Base-by-base conservation (phyloP, 768 basidiomycete genomes). In the Amanita pseudoporphyria region DNA sequence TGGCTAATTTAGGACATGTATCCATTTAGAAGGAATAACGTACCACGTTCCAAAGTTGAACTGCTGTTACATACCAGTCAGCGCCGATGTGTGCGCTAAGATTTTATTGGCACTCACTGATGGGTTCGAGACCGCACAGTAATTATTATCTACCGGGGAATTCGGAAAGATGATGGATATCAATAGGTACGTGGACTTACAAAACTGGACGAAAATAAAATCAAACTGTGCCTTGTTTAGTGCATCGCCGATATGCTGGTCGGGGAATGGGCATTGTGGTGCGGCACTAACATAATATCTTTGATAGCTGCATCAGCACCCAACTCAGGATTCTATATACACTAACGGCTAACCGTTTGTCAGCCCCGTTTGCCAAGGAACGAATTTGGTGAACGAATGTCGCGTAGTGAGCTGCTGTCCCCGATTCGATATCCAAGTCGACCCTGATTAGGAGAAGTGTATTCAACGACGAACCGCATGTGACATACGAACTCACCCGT, bases 361-460 rank as follows among this genome's bases (percentile, higher is more conserved):
- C 64, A 4, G 73, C 71, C 18, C 69, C 69, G 42, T 67, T 66
- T 9, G 74, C 66, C 30, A 77, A 69, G 7, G 76, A 65, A 26
- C 78, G 68, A 19, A 84, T 64, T 48, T 71, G 67, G 46, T 67
- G 74, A 32, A 79, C 74, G 54, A 81, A 77, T 0, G 74, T 71
- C 18, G 68, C 69, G 55, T 78, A 81, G 47, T 72, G 66, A 3
- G 72, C 67, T 9, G 67, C 60, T 3, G 67, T 66, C 9, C 84
- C 84, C 22, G 75, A 73, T 62, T 87, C 84, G 49, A 87, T 82
- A 58, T 86, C 84, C 41, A 87, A 61, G 62, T 87, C 84, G 51
- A 85, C 63, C 18, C 74, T 44, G 22, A 28, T 78, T 44, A 3
- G 35, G 13, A 44, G 39, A 35, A n/a, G 21, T 14, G 24, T 45